These are phyloP conservation scores for Tremellales sp. DNA, from an alignment of 1,284 basidiomycete species.

Conservation along the genomic window DNA sequence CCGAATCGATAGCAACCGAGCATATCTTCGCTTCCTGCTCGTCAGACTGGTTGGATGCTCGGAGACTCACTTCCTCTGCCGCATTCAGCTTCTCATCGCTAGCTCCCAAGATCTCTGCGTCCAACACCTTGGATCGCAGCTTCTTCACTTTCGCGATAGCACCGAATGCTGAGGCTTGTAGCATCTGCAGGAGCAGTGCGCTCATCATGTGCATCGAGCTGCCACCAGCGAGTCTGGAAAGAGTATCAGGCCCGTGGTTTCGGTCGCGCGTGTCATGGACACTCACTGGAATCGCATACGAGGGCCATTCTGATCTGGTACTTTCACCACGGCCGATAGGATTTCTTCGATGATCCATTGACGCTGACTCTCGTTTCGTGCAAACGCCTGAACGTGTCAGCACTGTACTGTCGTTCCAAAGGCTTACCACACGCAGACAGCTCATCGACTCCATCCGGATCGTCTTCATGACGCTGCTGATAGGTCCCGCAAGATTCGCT, in stretches of 20 bases:
- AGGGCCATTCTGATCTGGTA: conserved; percentile 82
- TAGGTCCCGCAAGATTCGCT: conserved; percentile 61
- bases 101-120: conserved; percentile 51
- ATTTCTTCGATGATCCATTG: conserved; percentile 97
- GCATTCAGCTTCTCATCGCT: conserved; percentile 55
- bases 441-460: conserved; percentile 75
- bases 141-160: conserved; percentile 49
- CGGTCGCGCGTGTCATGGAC: too few species aligned
- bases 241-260: conserved; percentile 6
- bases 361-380: conserved; percentile 80
- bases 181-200: conserved; percentile 86
- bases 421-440: conserved; percentile 74
- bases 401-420: not conserved
- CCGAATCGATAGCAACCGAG: conserved; percentile 56
- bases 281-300: conserved; percentile 77
- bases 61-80: conserved; percentile 43
- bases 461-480: conserved; percentile 60
- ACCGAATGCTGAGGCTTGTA: conserved; percentile 85
- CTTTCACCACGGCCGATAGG: conserved; percentile 76
- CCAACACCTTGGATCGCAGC: conserved; percentile 56
- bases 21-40: conserved; percentile 23
- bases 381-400: conserved; percentile 64
- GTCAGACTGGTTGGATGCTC: not conserved
- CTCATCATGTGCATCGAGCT: conserved; percentile 84
- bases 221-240: conserved; percentile 48